These are phyloP conservation scores for Phyllosticta capitalensis DNA, from an alignment of 2,329 filamentous ascomycete genomes.

Conservation along the genomic window DNA sequence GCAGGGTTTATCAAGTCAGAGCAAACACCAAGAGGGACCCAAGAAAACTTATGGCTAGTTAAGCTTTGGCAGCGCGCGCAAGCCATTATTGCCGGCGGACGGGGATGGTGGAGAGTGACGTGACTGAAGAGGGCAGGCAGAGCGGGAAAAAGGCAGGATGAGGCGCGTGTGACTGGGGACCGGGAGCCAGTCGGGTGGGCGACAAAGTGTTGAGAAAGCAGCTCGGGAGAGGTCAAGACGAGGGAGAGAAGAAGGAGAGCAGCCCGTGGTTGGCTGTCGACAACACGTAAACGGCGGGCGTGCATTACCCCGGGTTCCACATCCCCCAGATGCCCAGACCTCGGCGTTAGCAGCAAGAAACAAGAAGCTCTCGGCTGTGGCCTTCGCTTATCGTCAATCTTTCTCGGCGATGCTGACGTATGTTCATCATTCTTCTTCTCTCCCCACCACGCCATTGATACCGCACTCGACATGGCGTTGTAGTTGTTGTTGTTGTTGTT, in stretches of 20 bases:
- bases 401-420: background rate
- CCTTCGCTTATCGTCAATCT: background rate
- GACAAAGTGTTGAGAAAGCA: background rate
- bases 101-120: background rate
- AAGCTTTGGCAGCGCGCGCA: background rate
- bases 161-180: background rate
- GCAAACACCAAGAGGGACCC: background rate
- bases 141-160: background rate
- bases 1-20: background rate
- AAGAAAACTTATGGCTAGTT: background rate
- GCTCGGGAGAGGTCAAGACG: too few species aligned
- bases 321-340: background rate
- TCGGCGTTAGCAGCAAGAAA: background rate
- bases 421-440: too few species aligned
- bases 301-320: background rate
- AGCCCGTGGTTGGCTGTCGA: too few species aligned
- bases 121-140: background rate
- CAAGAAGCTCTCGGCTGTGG: background rate
- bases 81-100: background rate
- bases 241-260: too few species aligned
- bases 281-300: background rate
- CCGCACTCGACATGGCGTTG: too few species aligned
- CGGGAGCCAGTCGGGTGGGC: background rate
- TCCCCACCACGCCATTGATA: too few species aligned
- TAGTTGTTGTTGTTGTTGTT: too few species aligned